These are phyloP conservation scores for Chlorella variabilis DNA, from an alignment of 163 green algal genomes.

Conservation along the genomic window DNA sequence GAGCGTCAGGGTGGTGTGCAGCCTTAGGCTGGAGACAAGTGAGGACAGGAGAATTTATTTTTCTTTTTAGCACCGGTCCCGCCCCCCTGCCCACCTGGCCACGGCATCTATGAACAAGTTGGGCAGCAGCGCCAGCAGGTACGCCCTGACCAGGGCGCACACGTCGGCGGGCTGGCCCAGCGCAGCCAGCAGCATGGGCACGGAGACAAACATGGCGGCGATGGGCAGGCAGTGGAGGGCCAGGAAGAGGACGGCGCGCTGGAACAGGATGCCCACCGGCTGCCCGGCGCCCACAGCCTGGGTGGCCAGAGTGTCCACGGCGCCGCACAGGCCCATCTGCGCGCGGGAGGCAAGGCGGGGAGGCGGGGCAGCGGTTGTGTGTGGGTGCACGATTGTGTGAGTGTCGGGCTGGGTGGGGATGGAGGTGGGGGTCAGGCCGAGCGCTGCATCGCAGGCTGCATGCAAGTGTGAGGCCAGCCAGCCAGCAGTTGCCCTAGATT, in stretches of 20 bases:
- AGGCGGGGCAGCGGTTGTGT: too few relatives aligned
- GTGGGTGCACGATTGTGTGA: too few relatives aligned
- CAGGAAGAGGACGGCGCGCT: slow-evolving; percentile 53
- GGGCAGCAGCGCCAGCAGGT: slow-evolving; percentile 53
- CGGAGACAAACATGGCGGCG: slow-evolving; percentile 40
- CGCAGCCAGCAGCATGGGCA: slow-evolving; percentile 39
- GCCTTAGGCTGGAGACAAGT: too few relatives aligned
- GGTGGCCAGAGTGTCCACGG: slow-evolving; percentile 54
- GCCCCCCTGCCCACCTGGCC: slow-evolving; percentile 45
- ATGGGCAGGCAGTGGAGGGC: slow-evolving; percentile 47
- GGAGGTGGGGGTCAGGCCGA: too few relatives aligned
- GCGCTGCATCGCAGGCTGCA: too few relatives aligned
- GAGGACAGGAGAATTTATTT: too few relatives aligned
- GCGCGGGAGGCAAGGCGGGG: too few relatives aligned
- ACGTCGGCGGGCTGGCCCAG: slow-evolving; percentile 42
- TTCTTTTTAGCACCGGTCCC: too few relatives aligned
- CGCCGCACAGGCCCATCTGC: slow-evolving; percentile 42
- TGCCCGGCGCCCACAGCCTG: slow-evolving; percentile 41
- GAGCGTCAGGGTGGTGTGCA: not conserved
- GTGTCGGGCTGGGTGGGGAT: too few relatives aligned
- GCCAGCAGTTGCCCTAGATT: too few relatives aligned
- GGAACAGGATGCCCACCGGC: slow-evolving; percentile 40
- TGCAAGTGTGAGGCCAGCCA: too few relatives aligned
- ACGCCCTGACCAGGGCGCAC: slow-evolving; percentile 35
- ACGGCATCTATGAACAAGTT: slow-evolving; percentile 58